These are phyloP conservation scores for Balakata baccata DNA, from an alignment of 345 rosid genomes.

Conservation along the genomic window DNA sequence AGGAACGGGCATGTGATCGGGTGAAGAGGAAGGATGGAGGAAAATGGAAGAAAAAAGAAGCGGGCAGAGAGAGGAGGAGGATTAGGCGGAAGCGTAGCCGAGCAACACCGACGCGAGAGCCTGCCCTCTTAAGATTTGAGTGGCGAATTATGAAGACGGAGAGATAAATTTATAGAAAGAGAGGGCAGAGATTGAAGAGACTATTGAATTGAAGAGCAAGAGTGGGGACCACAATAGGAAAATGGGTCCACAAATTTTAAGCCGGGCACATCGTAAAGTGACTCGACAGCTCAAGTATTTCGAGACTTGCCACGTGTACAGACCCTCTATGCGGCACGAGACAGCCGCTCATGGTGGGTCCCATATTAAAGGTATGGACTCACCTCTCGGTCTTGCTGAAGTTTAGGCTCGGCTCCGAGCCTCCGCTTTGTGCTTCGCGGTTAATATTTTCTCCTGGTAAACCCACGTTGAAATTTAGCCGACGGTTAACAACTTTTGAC, in stretches of 20 bases:
- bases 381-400: neutral
- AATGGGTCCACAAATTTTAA: neutral
- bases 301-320: constrained; percentile 36
- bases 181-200: constrained; percentile 5
- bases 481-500: neutral
- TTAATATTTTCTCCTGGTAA: neutral
- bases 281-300: constrained; percentile 26
- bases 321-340: constrained; percentile 52
- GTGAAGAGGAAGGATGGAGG: neutral
- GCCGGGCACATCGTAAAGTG: neutral
- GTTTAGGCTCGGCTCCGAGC: constrained; percentile 45
- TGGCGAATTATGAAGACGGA: neutral
- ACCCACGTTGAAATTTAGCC: neutral
- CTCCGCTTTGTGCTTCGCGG: constrained; percentile 18
- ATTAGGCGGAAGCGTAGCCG: neutral
- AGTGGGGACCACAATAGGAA: neutral
- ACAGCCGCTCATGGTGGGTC: constrained; percentile 54
- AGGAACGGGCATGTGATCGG: neutral
- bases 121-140: neutral
- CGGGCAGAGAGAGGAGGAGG: neutral
- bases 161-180: constrained; percentile 32
- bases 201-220: neutral
- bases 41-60: neutral
- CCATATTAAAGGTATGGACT: constrained; percentile 14
- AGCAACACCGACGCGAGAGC: constrained; percentile 15